phyloP scores from a whole-genome alignment of 306 rosid species.

The Abrus pulchellus region DNA sequence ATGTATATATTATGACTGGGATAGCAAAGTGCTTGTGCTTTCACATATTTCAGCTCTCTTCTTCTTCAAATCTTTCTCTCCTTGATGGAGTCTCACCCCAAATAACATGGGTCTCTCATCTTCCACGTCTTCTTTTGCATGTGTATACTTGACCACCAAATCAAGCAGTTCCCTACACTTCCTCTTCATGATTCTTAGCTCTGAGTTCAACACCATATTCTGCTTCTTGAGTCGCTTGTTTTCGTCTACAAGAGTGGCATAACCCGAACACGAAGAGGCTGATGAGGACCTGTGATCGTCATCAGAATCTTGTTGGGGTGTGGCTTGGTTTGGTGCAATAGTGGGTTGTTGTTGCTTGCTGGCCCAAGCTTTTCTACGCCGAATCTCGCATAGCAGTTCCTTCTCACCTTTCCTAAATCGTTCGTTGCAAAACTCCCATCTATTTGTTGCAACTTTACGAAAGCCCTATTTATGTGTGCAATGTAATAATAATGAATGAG shows the following conservation, averaged over 20 bases:
- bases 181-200: slow-evolving; percentile 57
- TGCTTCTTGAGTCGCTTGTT: slow-evolving; percentile 73
- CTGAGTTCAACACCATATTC: slow-evolving; percentile 61
- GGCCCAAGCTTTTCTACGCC: slow-evolving; percentile 72
- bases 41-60: background rate
- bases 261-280: slow-evolving; percentile 67
- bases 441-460: slow-evolving; percentile 64
- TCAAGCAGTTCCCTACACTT: slow-evolving; percentile 72
- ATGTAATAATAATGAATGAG: background rate
- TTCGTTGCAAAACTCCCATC: slow-evolving; percentile 82
- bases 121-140: slow-evolving; percentile 1
- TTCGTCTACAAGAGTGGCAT: slow-evolving; percentile 58
- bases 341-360: slow-evolving; percentile 48
- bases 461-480: slow-evolving; percentile 59
- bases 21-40: slow-evolving; percentile 57
- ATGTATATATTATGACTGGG: background rate
- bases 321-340: slow-evolving; percentile 1
- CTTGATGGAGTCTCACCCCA: slow-evolving; percentile 74
- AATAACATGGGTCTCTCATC: slow-evolving; percentile 69
- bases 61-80: slow-evolving; percentile 52
- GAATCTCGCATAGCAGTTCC: slow-evolving; percentile 62
- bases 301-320: slow-evolving; percentile 48
- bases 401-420: slow-evolving; percentile 66
- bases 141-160: slow-evolving; percentile 57
- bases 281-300: slow-evolving; percentile 75